Percentiles rank a stretch among this genome's conserved stretches.
phyloP scores from a whole-genome alignment of 192 early-diverging fungal genomes.

The Linnemannia exigua region DNA sequence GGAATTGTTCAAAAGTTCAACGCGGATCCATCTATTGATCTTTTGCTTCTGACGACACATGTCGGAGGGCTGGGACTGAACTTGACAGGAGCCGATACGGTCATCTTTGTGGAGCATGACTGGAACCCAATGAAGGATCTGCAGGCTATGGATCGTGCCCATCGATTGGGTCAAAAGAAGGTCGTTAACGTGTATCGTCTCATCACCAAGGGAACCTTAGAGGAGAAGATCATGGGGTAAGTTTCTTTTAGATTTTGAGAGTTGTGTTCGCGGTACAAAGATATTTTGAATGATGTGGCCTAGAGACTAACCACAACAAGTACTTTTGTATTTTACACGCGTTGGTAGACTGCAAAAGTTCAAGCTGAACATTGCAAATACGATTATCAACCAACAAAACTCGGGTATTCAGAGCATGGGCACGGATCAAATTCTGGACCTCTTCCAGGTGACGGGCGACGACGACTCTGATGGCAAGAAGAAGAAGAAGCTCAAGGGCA shows the following conservation, averaged over 20 bases:
- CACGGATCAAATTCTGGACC: slow-evolving; percentile 94
- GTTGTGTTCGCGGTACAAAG: too few relatives aligned
- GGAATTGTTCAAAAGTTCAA: slow-evolving; percentile 97
- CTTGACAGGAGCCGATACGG: slow-evolving; percentile 98
- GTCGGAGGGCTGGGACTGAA: slow-evolving; percentile 98
- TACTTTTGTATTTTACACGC: neutral
- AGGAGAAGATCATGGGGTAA: slow-evolving; percentile 99
- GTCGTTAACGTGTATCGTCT: slow-evolving; percentile 99
- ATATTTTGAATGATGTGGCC: too few relatives aligned
- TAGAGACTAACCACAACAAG: neutral
- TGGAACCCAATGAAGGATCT: slow-evolving; percentile 99
- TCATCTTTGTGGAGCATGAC: slow-evolving; percentile 99
- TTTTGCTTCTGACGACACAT: slow-evolving; percentile 94
- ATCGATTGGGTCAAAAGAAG: slow-evolving; percentile 97
- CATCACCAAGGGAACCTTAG: slow-evolving; percentile 96
- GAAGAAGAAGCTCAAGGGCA: slow-evolving; percentile 48
- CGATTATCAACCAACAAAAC: slow-evolving; percentile 97
- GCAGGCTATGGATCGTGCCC: slow-evolving; percentile 99
- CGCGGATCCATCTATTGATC: slow-evolving; percentile 95
- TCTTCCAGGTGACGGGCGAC: slow-evolving; percentile 85
- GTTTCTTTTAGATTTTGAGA: slow-evolving; percentile 19
- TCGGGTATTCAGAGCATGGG: slow-evolving; percentile 95
- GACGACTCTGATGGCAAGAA: slow-evolving; percentile 52
- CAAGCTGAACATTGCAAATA: slow-evolving; percentile 97
- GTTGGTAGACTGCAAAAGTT: slow-evolving; percentile 90